Evolutionary conservation across 192 early-diverging fungal species (phyloP).

Genomic region (Tieghemiomyces parasiticus): DNA sequence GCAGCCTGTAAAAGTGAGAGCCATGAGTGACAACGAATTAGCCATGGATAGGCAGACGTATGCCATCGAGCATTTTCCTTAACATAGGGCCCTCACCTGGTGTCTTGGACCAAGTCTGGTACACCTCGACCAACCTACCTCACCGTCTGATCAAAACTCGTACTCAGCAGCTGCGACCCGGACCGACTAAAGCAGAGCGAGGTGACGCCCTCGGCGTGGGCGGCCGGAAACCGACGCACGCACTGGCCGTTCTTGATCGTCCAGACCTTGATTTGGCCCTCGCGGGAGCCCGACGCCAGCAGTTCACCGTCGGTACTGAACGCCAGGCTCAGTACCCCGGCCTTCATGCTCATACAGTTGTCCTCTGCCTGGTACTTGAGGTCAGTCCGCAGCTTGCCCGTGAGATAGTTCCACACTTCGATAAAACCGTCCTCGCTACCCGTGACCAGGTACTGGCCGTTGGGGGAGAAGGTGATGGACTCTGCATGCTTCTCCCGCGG

Average conservation of each 20-base stretch:
- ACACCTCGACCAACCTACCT: too few relatives aligned
- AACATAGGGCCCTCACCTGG: too few relatives aligned
- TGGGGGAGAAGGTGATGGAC: slow-evolving; percentile 61
- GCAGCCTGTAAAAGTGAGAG: slow-evolving; percentile 32
- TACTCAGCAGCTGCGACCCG: slow-evolving; percentile 61
- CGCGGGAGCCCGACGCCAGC: slow-evolving; percentile 67
- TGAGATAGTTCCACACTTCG: slow-evolving; percentile 88
- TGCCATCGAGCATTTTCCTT: too few relatives aligned
- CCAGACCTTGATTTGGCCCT: slow-evolving; percentile 85
- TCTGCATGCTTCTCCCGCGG: slow-evolving; percentile 77
- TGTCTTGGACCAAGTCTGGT: too few relatives aligned
- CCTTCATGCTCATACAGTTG: slow-evolving; percentile 79
- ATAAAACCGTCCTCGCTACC: slow-evolving; percentile 91
- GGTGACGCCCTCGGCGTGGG: slow-evolving; percentile 76
- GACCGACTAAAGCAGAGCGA: slow-evolving; percentile 64
- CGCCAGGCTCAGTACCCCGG: slow-evolving; percentile 55
- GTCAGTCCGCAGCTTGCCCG: slow-evolving; percentile 79
- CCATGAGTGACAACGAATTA: background rate
- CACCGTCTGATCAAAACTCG: slow-evolving; percentile 63
- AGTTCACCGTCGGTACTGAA: slow-evolving; percentile 69
- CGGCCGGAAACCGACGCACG: slow-evolving; percentile 53
- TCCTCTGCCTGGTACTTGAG: slow-evolving; percentile 83
- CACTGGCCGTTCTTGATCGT: slow-evolving; percentile 60
- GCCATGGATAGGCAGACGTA: too few relatives aligned
- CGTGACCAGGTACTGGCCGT: slow-evolving; percentile 70